Evolutionary conservation across 768 basidiomycete species (phyloP), one percentile per base, ranked within the genome.

Genomic region (Coprinopsis marcescibilis): DNA sequence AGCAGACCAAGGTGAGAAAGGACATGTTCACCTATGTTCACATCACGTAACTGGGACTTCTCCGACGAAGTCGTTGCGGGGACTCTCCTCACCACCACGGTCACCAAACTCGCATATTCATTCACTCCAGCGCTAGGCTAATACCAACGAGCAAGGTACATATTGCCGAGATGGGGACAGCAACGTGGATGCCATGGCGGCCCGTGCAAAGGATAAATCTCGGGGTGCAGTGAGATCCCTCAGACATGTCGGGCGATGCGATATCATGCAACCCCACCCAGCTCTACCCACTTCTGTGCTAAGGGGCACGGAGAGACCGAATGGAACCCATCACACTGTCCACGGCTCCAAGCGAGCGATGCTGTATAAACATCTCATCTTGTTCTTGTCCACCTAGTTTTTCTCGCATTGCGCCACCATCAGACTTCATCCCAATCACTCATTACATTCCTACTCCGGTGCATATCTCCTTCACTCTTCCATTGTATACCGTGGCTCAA

Each of bases 1-100:
- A 40, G 21, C 10, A 40, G 38, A 40, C 38, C 38, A 40, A 40
- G 38, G 38, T 40, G 20, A 40, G 38, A 40, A n/a, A n/a, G n/a
- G 38, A 36, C 12, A 36, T 17, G 15, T 36, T 8, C 11, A 40
- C 38, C 12, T 12, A 5, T 32, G 21, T 24, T 19, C 5, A 5
- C 20, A 40, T 40, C 38, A 40, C 38, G 38, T 4, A 19, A 40
- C 8, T n/a, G 8, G n/a, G n/a, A 32, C 8, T 32, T 32, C 8
- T 32, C 29, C 29, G 29, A 32, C 29, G n/a, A 32, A 32, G 8
- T n/a, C n/a, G 29, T n/a, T 32, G 29, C 8, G 29, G 8, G 8
- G 8, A 8, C 8, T 8, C 8, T 32, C 29, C n/a, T 8, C 8
- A n/a, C 29, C 8, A 8, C n/a, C 8, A 32, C 8, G 8, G 8